Evolutionary conservation across 169 alveolate species (phyloP).

Genomic region (Eimeria maxima): DNA sequence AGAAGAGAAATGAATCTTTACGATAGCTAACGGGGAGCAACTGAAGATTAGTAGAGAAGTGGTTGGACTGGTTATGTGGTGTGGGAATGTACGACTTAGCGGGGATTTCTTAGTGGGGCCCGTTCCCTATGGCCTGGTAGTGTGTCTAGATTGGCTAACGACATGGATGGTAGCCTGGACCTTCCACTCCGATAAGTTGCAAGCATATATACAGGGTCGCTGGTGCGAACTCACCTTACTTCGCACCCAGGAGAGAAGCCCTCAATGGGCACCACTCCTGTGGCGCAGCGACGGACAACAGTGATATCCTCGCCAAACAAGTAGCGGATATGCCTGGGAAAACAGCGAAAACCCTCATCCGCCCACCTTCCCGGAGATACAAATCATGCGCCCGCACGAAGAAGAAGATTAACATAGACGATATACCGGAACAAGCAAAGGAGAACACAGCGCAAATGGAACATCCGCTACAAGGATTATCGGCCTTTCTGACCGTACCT

Average conservation of each 20-base stretch:
- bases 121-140: neutral
- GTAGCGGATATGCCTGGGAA: neutral
- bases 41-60: neutral
- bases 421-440: neutral
- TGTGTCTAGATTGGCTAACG: constrained; percentile 1
- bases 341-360: neutral
- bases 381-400: neutral
- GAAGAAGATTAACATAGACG: neutral
- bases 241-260: too few relatives aligned
- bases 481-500: neutral
- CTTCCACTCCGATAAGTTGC: constrained; percentile 9
- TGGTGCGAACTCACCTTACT: neutral
- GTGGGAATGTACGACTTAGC: neutral
- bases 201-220: neutral
- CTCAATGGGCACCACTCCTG: neutral
- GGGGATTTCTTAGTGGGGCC: constrained; percentile 38
- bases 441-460: neutral
- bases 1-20: neutral
- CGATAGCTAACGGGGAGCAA: neutral
- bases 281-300: neutral
- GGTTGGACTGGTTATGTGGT: neutral
- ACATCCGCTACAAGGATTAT: neutral
- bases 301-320: neutral
- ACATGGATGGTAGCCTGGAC: neutral
- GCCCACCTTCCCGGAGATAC: neutral